These are phyloP conservation scores for Beauveria varroae DNA, from an alignment of 2,329 filamentous ascomycete species.

Conservation along the genomic window DNA sequence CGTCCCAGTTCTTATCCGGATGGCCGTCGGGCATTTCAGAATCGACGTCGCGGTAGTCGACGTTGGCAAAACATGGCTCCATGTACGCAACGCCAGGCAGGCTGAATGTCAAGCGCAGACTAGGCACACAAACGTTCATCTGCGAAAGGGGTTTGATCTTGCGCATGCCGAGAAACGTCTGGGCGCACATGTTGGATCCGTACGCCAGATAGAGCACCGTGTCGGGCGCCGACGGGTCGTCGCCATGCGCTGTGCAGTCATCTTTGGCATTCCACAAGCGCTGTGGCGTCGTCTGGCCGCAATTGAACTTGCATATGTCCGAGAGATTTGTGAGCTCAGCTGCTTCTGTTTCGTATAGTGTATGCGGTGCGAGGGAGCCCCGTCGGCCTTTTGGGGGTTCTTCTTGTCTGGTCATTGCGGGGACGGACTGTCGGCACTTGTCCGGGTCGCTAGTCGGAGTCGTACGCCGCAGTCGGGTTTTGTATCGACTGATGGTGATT, in stretches of 20 bases:
- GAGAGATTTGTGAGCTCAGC: slow-evolving; percentile 10
- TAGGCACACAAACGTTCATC: slow-evolving; percentile 74
- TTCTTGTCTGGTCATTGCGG: background rate
- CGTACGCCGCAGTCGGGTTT: background rate
- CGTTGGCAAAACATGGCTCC: slow-evolving; percentile 91
- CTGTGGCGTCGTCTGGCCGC: slow-evolving; percentile 22
- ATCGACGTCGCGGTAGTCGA: slow-evolving; percentile 42
- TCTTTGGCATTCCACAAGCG: slow-evolving; percentile 24
- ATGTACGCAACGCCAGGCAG: slow-evolving; percentile 77
- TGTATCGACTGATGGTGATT: background rate
- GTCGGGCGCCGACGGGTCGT: slow-evolving; percentile 18
- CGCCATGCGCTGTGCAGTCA: slow-evolving; percentile 11
- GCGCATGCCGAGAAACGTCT: slow-evolving; percentile 71
- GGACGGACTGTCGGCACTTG: background rate
- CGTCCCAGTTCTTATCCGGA: slow-evolving; percentile 50
- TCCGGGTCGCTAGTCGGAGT: background rate
- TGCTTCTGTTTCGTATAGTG: slow-evolving; percentile 20
- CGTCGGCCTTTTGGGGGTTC: background rate
- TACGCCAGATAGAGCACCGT: slow-evolving; percentile 80
- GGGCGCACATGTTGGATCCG: slow-evolving; percentile 76
- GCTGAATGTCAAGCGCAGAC: slow-evolving; percentile 73
- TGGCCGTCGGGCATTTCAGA: slow-evolving; percentile 3
- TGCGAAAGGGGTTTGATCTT: slow-evolving; percentile 76
- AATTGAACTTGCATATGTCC: slow-evolving; percentile 22
- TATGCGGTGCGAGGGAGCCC: slow-evolving; percentile 4